These are phyloP conservation scores for Neoarthrinium moseri DNA, from an alignment of 2,329 filamentous ascomycete genomes.

Conservation along the genomic window DNA sequence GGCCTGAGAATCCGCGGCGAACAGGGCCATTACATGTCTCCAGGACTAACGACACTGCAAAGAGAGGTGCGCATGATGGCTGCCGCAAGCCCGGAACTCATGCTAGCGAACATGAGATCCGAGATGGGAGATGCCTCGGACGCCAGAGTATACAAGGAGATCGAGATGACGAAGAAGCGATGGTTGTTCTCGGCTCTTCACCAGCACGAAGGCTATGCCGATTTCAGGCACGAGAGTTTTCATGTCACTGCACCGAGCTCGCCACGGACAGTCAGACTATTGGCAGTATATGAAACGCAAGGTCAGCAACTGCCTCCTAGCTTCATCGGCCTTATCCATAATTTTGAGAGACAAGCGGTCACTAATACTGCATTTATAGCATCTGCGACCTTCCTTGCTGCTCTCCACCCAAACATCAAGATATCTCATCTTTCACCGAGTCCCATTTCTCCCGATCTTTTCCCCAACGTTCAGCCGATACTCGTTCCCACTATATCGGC, in stretches of 20 bases:
- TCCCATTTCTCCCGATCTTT: constrained; percentile 39
- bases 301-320: too few species aligned
- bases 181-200: constrained; percentile 62
- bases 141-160: constrained; percentile 46
- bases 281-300: constrained; percentile 52
- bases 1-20: constrained; percentile 15
- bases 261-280: constrained; percentile 31
- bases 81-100: constrained; percentile 46
- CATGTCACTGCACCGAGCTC: too few species aligned
- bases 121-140: constrained; percentile 44
- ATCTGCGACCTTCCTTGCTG: constrained; percentile 48
- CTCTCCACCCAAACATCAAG: constrained; percentile 35
- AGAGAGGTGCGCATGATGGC: constrained; percentile 56
- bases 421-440: constrained; percentile 46
- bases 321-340: constrained; percentile 10
- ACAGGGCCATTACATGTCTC: constrained; percentile 21
- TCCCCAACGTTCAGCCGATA: constrained; percentile 33
- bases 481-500: constrained; percentile 27
- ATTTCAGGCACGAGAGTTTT: constrained; percentile 14
- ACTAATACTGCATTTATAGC: constrained; percentile 36
- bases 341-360: background rate
- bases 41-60: constrained; percentile 41
- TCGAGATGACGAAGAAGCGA: constrained; percentile 55
- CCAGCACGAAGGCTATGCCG: constrained; percentile 37
- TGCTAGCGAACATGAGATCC: constrained; percentile 55